A percentile compares a stretch with the other conserved stretches of the same genome.
Evolutionary conservation across 2,329 filamentous ascomycete species (phyloP).

Genomic region (Fusarium chaquense): DNA sequence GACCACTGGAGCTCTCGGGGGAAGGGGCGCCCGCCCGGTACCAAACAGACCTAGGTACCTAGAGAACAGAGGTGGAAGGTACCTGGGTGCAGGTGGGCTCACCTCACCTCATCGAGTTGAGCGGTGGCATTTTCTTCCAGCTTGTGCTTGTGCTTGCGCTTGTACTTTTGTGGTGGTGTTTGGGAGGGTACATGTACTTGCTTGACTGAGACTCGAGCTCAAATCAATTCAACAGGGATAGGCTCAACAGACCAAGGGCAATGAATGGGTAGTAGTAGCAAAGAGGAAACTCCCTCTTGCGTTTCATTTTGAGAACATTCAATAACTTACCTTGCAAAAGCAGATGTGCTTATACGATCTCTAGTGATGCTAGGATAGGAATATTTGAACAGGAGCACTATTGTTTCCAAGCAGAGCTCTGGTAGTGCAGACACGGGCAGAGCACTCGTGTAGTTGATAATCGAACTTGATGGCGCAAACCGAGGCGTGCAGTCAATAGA

Average conservation of each 20-base stretch:
- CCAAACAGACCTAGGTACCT: constrained; percentile 15
- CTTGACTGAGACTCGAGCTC: constrained; percentile 31
- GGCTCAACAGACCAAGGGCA: constrained; percentile 47
- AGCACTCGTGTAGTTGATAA: background rate
- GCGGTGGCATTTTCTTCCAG: constrained; percentile 13
- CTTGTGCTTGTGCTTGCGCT: constrained; percentile 14
- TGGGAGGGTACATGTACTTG: constrained; percentile 18
- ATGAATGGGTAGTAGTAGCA: background rate
- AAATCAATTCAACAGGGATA: constrained; percentile 36
- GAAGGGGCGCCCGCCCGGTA: constrained; percentile 38
- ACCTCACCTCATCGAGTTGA: constrained; percentile 34
- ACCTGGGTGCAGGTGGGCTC: constrained; percentile 39
- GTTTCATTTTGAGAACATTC: constrained; percentile 20
- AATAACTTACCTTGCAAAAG: constrained; percentile 20
- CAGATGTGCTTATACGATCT: constrained; percentile 20
- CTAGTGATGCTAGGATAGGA: constrained; percentile 15
- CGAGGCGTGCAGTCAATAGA: constrained; percentile 2
- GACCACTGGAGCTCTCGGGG: constrained; percentile 47
- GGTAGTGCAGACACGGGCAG: background rate
- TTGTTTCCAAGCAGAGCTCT: constrained; percentile 5
- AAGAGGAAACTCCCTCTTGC: constrained; percentile 20
- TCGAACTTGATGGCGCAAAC: constrained; percentile 13
- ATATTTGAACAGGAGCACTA: constrained; percentile 9
- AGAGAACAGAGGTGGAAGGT: constrained; percentile 29
- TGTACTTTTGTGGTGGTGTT: background rate